Conservation (phyloP, 2,329 filamentous ascomycete genomes). For the Xenoacremonium recifei region DNA sequence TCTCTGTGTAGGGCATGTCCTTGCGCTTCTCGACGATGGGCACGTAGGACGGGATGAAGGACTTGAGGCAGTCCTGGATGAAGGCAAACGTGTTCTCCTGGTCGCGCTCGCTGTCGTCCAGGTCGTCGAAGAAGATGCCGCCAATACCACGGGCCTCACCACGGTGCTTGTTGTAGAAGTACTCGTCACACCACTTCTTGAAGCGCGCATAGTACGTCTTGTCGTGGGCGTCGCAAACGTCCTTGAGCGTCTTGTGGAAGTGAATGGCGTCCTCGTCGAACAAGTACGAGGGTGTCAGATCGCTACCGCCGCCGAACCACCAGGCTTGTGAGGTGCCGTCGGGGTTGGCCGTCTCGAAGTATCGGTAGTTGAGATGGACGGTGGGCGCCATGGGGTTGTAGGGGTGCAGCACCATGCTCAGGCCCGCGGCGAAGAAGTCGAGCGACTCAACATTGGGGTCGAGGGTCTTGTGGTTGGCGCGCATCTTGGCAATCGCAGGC, state of each 20-base stretch:
- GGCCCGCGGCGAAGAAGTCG: constrained; percentile 91
- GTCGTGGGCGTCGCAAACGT: constrained; percentile 90
- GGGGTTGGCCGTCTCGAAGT: constrained; percentile 91
- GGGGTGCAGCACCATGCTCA: constrained; percentile 92
- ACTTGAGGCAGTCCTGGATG: constrained; percentile 77
- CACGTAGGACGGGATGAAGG: constrained; percentile 87
- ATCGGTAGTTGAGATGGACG: constrained; percentile 96
- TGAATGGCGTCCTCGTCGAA: constrained; percentile 97
- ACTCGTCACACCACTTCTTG: constrained; percentile 98
- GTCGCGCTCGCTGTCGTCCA: constrained; percentile 83
- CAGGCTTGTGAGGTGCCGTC: constrained; percentile 81
- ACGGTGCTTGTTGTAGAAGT: constrained; percentile 93
- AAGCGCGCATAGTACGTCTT: constrained; percentile 89
- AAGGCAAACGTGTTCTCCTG: constrained; percentile 90
- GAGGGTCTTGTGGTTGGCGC: constrained; percentile 89
- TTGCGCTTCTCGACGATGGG: constrained; percentile 87
- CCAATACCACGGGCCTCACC: constrained; percentile 84
- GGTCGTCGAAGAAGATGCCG: constrained; percentile 98
- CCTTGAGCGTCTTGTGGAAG: constrained; percentile 92
- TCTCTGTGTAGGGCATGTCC: constrained; percentile 83
- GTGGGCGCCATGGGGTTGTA: constrained; percentile 96
- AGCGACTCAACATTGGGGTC: constrained; percentile 75
- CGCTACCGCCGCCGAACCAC: constrained; percentile 98
- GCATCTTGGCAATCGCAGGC: constrained; percentile 88
- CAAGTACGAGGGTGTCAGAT: constrained; percentile 88